A percentile compares a stretch with the other conserved stretches of the same genome.
phyloP scores from a whole-genome alignment of 306 rosid species.

The Sicyos baderoa region DNA sequence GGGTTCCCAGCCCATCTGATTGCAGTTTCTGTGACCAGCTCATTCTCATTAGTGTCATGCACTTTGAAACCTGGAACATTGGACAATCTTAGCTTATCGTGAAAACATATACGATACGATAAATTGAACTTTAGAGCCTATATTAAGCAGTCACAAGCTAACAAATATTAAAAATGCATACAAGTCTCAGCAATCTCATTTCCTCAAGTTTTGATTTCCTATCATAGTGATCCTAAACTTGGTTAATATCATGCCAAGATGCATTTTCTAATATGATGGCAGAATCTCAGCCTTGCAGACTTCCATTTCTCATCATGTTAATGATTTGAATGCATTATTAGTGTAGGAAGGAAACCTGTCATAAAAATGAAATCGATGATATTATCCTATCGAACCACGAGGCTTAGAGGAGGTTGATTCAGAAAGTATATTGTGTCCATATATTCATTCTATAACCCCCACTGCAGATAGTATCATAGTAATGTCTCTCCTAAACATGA shows the following conservation, averaged over 20 bases:
- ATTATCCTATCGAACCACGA: neutral
- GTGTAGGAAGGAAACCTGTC: neutral
- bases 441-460: neutral
- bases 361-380: neutral
- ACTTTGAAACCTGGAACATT: conserved; percentile 60
- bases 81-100: conserved; percentile 8
- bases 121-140: neutral
- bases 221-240: neutral
- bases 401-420: neutral
- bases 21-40: conserved; percentile 68
- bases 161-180: neutral
- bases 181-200: neutral
- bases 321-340: conserved; percentile 1
- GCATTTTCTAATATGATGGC: neutral
- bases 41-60: conserved; percentile 68
- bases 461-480: neutral
- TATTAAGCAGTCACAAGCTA: neutral
- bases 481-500: neutral
- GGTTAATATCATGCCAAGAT: neutral
- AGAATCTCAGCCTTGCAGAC: neutral
- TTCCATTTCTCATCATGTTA: neutral
- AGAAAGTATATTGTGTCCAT: neutral
- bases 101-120: neutral
- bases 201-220: neutral
- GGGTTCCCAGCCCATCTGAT: conserved; percentile 93